Evolutionary conservation across 2,329 filamentous ascomycete species (phyloP), one percentile per base, ranked within the genome.

Genomic region (Colletotrichum echinochloae): DNA sequence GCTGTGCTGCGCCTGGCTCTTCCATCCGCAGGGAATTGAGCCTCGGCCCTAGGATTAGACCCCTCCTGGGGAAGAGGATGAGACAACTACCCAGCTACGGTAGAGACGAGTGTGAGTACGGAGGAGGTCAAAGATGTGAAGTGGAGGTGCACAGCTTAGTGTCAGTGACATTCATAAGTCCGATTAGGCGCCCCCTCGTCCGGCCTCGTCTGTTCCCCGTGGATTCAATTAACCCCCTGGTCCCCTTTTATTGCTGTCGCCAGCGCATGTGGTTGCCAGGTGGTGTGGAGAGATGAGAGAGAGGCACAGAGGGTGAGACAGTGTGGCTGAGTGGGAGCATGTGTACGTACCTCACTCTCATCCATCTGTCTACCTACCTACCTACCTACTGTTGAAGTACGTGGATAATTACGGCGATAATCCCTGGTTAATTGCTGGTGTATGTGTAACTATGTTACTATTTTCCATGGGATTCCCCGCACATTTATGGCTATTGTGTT

Each of bases 101-200:
- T 14, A 49, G 23, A 30, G 14, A 16, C 16, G 26, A 28, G 23
- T 26, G 12, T 26, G 2, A 20, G 39, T 41, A 41, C 39, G 7
- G 16, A 46, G 44, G 18, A 28, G 12, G 46, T 49, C 46, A 28
- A 49, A 26, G 46, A 28, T 49, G 46, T 14, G 46, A 28, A 26
- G 44, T 37, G 57, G 57, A 62, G 35, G 35, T 26, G 60, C 60
- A 33, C 60, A 52, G 46, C 52, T 48, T 48, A 52, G 60, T 52
- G 60, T 33, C 48, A 62, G 60, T 62, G 60, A 62, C 60, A 62
- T 62, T 62, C 48, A 62, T 16, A 33, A 49, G 16, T 30, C 37
- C 8, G 16, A 9, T 12, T 18, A 37, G 28, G 20, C 12, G 14
- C 37, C 26, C n/a, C 41, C 39, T 4, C 26, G 23, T 48, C 26